Evolutionary conservation across 1,284 basidiomycete genomes (phyloP), one percentile per base, ranked within the genome.

Genomic region (Salmacisia buchloeana): DNA sequence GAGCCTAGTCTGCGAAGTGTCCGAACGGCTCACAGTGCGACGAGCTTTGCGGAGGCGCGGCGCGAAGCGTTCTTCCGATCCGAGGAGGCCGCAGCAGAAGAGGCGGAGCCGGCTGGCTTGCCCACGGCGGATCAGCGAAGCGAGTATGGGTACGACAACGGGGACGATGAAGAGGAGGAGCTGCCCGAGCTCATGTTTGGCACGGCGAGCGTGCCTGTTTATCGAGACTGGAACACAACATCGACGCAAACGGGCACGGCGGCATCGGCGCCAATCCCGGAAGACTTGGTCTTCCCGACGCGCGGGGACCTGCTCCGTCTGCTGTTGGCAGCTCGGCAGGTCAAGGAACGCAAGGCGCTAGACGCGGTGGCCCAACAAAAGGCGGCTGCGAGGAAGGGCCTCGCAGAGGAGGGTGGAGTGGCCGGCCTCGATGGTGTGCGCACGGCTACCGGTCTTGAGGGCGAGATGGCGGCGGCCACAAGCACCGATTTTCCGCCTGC

Each of bases 191-290:
- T 76, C 39, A 68, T 76, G 34, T 73, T 76, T 64, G 74, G 74
- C 33, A 76, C 74, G 1, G 73, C 74, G 18, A 69, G 66, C n/a
- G 73, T 74, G n/a, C 74, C 74, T n/a, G 65, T 76, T 43, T 76
- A 68, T 34, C 25, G 49, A n/a, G 49, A 54, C 27, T 54, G 49
- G 49, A 52, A 34, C 7, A 25, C 9, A 15, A 56, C 31, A 56
- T n/a, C 36, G 36, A 38, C 36, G 10, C 36, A 38, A 18, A 38
- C 36, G 36, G 9, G 10, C 9, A 10, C 36, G 18, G 13, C 36
- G 18, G 23, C n/a, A 21, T 21, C 33, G 21, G 23, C 35, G 21
- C 34, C 56, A 12, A 34, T 38, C 13, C 34, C 56, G 7, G 31
- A 38, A 23, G 35, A 38, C 34, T 21, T 39, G 56, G 21, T 58